Evolutionary conservation across 495 filamentous ascomycete species (phyloP), one percentile per base, ranked within the genome.

Genomic region (Bryoglossum gracile): DNA sequence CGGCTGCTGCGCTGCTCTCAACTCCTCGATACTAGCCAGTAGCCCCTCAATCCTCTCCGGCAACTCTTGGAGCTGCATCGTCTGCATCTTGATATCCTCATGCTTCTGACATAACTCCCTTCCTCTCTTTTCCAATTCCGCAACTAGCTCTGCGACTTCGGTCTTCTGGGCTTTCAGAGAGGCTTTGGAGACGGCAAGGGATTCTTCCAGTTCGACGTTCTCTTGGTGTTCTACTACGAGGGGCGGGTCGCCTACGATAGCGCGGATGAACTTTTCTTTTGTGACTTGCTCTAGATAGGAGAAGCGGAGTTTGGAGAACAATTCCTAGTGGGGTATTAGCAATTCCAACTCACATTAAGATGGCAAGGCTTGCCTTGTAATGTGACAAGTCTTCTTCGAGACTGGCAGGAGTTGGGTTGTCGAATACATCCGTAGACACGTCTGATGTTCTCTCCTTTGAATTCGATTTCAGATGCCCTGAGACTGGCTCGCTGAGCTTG

Each of bases 301-400:
- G 71, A 97, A 97, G 61, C 89, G 87, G 22, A 98, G 77, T 68
- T 96, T 96, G 34, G 87, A 84, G 66, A 96, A 97, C 23, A 97
- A 78, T 68, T 96, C 92, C 74, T 83, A 51, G 39, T 14, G 39
- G 19, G 23, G n/a, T 22, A 19, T 33, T 19, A 57, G 45, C 16
- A 32, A 37, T 5, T 23, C 2, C 13, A 26, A 22, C 9, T 4
- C 37, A 11, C n/a, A 40, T 4, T 13, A 22, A 37, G 9, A 36
- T 4, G 17, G 26, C n/a, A 13, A 17, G 13, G 42, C 58, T 22
- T 56, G 81, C 81, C 57, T 84, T 85, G 66, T 95, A 95, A 64
- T 95, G 89, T 43, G 76, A 71, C n/a, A 95, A 70, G 63, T 95
- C 89, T 22, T 86, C 86, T 52, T 89, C 83, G 4, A 95, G 73